Conservation (phyloP, 495 filamentous ascomycete species). For the Penicillium bialowiezense region DNA sequence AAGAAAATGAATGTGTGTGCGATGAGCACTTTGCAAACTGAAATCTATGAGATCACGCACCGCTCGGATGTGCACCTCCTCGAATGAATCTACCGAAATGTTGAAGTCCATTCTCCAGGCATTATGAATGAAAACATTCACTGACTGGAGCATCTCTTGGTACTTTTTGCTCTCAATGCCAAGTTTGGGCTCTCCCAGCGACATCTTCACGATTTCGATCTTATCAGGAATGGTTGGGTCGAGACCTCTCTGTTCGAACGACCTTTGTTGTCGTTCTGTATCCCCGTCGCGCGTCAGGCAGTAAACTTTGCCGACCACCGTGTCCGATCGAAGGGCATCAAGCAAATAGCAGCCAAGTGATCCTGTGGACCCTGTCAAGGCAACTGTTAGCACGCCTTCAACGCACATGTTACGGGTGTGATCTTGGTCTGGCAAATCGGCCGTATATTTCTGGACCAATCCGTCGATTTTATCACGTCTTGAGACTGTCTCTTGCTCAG, state of each 20-base stretch:
- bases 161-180: constrained; percentile 13
- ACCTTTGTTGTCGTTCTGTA: constrained; percentile 17
- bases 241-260: constrained; percentile 12
- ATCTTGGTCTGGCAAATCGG: constrained; percentile 7
- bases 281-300: constrained; percentile 48
- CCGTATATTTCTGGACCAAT: constrained; percentile 10
- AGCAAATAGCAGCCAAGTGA: constrained; percentile 55
- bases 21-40: constrained; percentile 28
- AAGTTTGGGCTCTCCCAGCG: constrained; percentile 4
- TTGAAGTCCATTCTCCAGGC: constrained; percentile 64
- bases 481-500: neutral
- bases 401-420: neutral
- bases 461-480: neutral
- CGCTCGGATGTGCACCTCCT: constrained; percentile 50
- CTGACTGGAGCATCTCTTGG: constrained; percentile 1
- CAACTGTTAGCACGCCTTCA: neutral
- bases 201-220: constrained; percentile 33
- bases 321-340: constrained; percentile 34
- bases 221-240: constrained; percentile 2
- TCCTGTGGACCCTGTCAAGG: constrained; percentile 58
- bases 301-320: constrained; percentile 44
- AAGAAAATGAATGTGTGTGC: constrained; percentile 52
- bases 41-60: constrained; percentile 50
- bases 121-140: constrained; percentile 55
- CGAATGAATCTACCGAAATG: constrained; percentile 47